A percentile compares a stretch with the other conserved stretches of the same genome.
Evolutionary conservation across 108 stramenopile species (phyloP).

Genomic region (Stephanodiscus minutulus): DNA sequence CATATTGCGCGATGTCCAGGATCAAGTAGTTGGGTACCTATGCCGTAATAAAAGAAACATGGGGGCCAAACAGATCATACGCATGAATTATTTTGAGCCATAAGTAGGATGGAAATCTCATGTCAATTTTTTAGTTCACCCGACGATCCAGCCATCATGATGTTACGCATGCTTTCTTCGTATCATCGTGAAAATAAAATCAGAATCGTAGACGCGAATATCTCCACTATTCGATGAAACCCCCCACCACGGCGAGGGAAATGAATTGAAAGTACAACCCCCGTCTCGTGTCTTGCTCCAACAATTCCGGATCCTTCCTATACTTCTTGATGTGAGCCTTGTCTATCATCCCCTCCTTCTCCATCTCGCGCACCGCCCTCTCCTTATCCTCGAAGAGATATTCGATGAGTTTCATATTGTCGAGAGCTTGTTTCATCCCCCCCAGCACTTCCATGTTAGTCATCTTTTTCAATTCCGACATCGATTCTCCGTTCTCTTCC

Average conservation of each 20-base stretch:
- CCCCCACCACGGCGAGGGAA: constrained; percentile 58
- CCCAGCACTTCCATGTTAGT: constrained; percentile 50
- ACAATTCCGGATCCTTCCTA: constrained; percentile 56
- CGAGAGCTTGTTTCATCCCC: constrained; percentile 55
- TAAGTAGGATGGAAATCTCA: too few species aligned
- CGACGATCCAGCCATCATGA: too few species aligned
- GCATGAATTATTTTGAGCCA: too few species aligned
- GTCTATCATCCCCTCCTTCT: constrained; percentile 72
- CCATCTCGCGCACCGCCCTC: constrained; percentile 59
- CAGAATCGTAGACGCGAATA: not conserved
- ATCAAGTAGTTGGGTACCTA: too few species aligned
- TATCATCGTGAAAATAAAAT: not conserved
- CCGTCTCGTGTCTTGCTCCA: constrained; percentile 64
- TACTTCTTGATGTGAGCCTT: constrained; percentile 60
- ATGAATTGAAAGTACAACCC: constrained; percentile 68
- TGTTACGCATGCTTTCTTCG: too few species aligned
- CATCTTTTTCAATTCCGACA: constrained; percentile 39
- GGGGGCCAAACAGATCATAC: too few species aligned
- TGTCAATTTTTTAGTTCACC: too few species aligned
- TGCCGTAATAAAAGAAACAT: too few species aligned
- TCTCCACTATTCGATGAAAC: constrained; percentile 36
- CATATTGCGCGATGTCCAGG: too few species aligned
- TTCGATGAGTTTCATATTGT: constrained; percentile 65
- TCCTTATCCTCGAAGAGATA: constrained; percentile 63
- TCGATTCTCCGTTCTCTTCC: constrained; percentile 30